A percentile compares a stretch with the other conserved stretches of the same genome.
phyloP scores from a whole-genome alignment of 495 filamentous ascomycete genomes.

The Astrothelium macrocarpum region DNA sequence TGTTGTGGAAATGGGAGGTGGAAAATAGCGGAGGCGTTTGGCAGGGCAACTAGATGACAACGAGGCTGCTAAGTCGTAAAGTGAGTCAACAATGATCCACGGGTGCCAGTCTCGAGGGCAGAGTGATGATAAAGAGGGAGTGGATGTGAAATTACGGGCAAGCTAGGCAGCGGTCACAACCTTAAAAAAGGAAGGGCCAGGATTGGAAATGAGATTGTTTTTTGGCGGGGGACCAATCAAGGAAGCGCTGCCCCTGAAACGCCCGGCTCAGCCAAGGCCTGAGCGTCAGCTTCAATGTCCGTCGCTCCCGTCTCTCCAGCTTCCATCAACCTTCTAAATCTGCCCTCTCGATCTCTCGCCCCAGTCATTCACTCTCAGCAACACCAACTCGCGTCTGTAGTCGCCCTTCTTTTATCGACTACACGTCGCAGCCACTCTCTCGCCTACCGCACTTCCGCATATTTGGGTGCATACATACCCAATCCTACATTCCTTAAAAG shows the following conservation, averaged over 20 bases:
- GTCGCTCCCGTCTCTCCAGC: neutral
- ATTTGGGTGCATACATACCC: neutral
- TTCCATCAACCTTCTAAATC: neutral
- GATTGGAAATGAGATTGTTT: conserved; percentile 6
- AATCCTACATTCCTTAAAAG: neutral
- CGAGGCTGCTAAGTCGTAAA: too few species aligned
- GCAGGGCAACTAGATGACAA: too few species aligned
- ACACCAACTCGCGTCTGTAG: neutral
- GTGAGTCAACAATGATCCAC: too few species aligned
- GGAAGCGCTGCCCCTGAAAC: neutral
- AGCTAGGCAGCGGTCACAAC: neutral
- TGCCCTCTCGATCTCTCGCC: neutral
- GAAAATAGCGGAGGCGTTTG: too few species aligned
- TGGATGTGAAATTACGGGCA: neutral
- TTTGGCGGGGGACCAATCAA: neutral
- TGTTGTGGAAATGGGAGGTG: too few species aligned
- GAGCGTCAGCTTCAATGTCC: neutral
- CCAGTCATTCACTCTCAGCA: neutral
- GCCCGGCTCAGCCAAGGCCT: neutral
- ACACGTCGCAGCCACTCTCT: neutral
- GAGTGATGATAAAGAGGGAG: too few species aligned
- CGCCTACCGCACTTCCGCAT: neutral
- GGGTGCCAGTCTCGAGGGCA: too few species aligned
- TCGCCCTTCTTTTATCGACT: conserved; percentile 6
- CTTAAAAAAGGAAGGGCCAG: neutral